Conservation (phyloP, 2,329 filamentous ascomycete genomes). For the Penicillium sp. region DNA sequence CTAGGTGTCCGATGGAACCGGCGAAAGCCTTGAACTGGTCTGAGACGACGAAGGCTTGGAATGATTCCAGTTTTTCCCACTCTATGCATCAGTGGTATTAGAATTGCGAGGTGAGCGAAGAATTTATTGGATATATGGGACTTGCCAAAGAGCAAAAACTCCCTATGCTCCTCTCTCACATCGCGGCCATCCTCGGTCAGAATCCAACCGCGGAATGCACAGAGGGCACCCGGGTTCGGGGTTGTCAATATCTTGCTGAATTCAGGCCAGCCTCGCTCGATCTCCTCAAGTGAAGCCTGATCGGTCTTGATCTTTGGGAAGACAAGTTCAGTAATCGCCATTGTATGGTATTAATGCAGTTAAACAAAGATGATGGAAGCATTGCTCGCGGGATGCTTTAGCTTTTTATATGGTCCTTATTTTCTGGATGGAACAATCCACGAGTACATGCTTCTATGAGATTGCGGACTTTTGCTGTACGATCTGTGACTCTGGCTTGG, state of each 20-base stretch:
- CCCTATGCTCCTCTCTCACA: constrained; percentile 7
- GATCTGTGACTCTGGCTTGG: too few relatives aligned
- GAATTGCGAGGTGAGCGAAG: background rate
- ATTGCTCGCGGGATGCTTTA: background rate
- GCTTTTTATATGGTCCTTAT: background rate
- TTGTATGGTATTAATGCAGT: background rate
- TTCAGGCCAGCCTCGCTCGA: constrained; percentile 5
- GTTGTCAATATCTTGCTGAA: constrained; percentile 8
- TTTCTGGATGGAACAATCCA: background rate
- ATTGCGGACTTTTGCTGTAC: background rate
- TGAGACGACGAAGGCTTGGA: constrained; percentile 11
- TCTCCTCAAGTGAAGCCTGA: constrained; percentile 4
- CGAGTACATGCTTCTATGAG: background rate
- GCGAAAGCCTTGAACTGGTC: constrained; percentile 6
- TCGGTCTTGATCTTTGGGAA: constrained; percentile 11
- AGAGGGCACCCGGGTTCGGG: constrained; percentile 12
- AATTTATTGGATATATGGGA: background rate
- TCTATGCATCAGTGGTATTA: constrained; percentile 1
- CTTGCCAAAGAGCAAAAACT: constrained; percentile 14
- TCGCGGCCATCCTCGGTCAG: constrained; percentile 12
- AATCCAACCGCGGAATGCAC: constrained; percentile 10
- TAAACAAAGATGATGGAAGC: background rate
- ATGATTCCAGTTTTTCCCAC: constrained; percentile 8
- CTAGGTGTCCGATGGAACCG: constrained; percentile 5
- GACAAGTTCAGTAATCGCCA: constrained; percentile 16